phyloP scores from a whole-genome alignment of 2,329 filamentous ascomycete genomes.

The Fusarium camptoceras region DNA sequence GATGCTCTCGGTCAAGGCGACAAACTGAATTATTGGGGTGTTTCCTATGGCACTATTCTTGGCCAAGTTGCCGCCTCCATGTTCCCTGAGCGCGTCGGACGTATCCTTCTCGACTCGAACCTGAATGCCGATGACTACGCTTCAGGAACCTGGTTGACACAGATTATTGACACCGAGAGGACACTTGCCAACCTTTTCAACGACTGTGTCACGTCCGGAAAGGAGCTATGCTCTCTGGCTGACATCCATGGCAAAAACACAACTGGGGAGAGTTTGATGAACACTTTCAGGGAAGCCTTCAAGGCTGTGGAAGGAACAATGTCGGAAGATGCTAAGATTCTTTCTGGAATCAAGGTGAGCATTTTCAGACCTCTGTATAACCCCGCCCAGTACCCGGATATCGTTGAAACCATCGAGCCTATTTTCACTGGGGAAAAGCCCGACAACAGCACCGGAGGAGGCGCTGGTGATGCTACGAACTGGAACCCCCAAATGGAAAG shows the following conservation, averaged over 20 bases:
- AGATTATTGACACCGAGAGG: background rate
- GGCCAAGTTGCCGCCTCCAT: constrained; percentile 36
- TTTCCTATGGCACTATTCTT: constrained; percentile 39
- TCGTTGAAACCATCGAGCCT: background rate
- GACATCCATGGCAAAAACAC: background rate
- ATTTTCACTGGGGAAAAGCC: background rate
- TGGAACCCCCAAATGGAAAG: background rate
- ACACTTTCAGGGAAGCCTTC: background rate
- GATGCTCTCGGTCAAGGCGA: constrained; percentile 50
- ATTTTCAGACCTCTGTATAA: background rate
- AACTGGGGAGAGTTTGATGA: background rate
- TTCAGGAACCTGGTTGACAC: rapidly evolving
- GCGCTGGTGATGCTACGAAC: rapidly evolving
- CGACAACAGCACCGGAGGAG: no score
- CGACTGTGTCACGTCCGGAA: background rate
- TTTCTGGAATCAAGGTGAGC: background rate
- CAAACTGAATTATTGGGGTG: constrained; percentile 51
- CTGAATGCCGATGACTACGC: constrained; percentile 26
- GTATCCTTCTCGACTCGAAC: constrained; percentile 35
- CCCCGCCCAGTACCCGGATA: background rate
- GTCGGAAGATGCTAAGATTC: no score
- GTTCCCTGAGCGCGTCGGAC: constrained; percentile 39
- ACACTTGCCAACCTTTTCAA: background rate
- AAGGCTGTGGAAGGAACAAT: background rate
- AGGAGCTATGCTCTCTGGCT: background rate